Evolutionary conservation across 2,329 filamentous ascomycete species (phyloP).

Genomic region (Verticillium klebahnii): DNA sequence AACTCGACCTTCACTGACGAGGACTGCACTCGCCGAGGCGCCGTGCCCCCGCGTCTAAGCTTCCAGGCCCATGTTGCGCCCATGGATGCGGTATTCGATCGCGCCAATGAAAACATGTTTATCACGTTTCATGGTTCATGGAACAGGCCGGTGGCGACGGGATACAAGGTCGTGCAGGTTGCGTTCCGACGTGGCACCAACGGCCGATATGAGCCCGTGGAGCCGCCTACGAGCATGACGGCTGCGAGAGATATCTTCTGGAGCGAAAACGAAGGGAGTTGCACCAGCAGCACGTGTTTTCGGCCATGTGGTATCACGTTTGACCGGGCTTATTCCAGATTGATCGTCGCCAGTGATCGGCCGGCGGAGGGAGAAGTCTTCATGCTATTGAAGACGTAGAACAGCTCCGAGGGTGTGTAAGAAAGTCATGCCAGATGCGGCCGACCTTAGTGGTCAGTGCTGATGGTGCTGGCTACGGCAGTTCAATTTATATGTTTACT

Average conservation of each 20-base stretch:
- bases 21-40: conserved; percentile 24
- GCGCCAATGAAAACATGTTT: conserved; percentile 44
- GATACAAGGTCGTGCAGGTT: conserved; percentile 32
- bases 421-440: too few species aligned
- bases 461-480: too few species aligned
- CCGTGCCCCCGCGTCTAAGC: conserved; percentile 37
- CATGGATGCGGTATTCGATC: conserved; percentile 56
- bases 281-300: conserved; percentile 18
- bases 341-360: conserved; percentile 20
- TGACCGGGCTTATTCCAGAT: conserved; percentile 15
- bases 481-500: too few species aligned
- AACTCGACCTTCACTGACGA: conserved; percentile 30
- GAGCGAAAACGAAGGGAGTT: conserved; percentile 23
- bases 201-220: conserved; percentile 25
- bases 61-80: conserved; percentile 59
- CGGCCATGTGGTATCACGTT: conserved; percentile 17
- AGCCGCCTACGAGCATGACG: conserved; percentile 18
- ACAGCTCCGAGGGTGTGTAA: neutral
- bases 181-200: conserved; percentile 22
- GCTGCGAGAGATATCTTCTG: conserved; percentile 27
- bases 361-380: conserved; percentile 17
- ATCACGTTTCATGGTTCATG: conserved; percentile 59
- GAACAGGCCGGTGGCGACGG: conserved; percentile 32
- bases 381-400: conserved; percentile 5
- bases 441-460: too few species aligned